Evolutionary conservation across 2,329 filamentous ascomycete genomes (phyloP).

Genomic region (Acrodontium crateriforme): DNA sequence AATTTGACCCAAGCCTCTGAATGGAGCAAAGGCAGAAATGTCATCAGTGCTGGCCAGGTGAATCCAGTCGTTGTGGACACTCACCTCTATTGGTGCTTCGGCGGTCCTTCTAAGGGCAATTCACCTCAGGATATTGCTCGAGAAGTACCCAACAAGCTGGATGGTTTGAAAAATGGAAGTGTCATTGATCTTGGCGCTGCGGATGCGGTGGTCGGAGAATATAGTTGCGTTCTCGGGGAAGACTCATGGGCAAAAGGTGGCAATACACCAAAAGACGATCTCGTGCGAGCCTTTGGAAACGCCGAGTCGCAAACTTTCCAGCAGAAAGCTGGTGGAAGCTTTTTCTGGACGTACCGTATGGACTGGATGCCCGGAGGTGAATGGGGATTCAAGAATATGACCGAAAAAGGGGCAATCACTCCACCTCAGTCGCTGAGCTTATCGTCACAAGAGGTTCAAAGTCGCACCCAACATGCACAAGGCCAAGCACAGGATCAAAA

Average conservation of each 20-base stretch:
- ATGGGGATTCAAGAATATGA: conserved; percentile 45
- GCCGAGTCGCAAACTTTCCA: conserved; percentile 37
- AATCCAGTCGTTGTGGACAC: conserved; percentile 44
- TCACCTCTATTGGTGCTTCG: conserved; percentile 46
- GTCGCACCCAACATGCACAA: conserved; percentile 27
- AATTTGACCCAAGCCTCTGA: conserved; percentile 32
- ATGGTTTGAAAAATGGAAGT: conserved; percentile 33
- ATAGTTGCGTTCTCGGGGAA: conserved; percentile 41
- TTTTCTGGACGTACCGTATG: conserved; percentile 50
- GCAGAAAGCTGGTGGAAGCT: conserved; percentile 36
- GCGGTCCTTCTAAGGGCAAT: conserved; percentile 37
- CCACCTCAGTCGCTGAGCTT: conserved; percentile 28
- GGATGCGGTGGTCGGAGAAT: conserved; percentile 43
- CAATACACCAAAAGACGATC: conserved; percentile 22
- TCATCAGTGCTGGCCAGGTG: conserved; percentile 5
- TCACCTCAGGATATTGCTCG: conserved; percentile 39
- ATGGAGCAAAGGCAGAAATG: conserved; percentile 26
- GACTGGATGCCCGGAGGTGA: conserved; percentile 48
- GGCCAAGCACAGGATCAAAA: conserved; percentile 24
- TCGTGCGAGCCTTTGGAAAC: conserved; percentile 34
- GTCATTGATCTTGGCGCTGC: conserved; percentile 37
- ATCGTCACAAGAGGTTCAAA: conserved; percentile 23
- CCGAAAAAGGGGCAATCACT: conserved; percentile 30
- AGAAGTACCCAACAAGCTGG: conserved; percentile 31
- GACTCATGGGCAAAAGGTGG: conserved; percentile 33